Base-by-base conservation (phyloP, 345 rosid species). In the Clarkia xantiana region DNA sequence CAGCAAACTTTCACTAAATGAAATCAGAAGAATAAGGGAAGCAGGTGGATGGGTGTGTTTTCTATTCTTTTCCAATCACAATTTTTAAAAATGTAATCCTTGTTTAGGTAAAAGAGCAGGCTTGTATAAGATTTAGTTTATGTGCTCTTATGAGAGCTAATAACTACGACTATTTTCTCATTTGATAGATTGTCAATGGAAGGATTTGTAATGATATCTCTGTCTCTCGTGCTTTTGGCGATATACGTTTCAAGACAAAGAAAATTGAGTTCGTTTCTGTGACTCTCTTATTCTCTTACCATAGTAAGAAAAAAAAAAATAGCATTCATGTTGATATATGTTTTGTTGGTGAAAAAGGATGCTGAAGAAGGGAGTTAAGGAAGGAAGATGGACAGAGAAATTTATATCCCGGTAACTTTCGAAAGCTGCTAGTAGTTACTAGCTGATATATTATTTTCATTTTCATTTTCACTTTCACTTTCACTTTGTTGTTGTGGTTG, bases 31-130 rank as follows among this genome's bases (percentile, higher is more conserved):
- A 63, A 81, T 90, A 59, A 81, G 87, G 76, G 95, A 85, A 79
- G 94, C 97, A 77, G 95, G 97, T 77, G 97, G 97, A 77, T 90
- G 97, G 95, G 97, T 82, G 82, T 72, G 85, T 76, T 67, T 64
- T 62, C 69, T 67, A 58, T 65, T 71, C 78, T 41, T 45, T 8
- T 34, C 45, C 60, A 34, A 1, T 36, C 39, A 47, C 42, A 52
- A 13, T 17, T 7, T 46, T 36, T 22, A 16, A 19, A 17, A 49
- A 22, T 20, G n/a, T 9, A 29, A 29, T 29, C 8, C 36, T 10
- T 7, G 36, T 29, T 29, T 29, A 29, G 9, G 36, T 1, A 29
- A 29, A 29, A 4, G 1, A 0, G 36, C 3, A 29, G 2, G 36
- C 36, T 29, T 29, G 36, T 29, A 29, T 29, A 29, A 5, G 1